Evolutionary conservation across 306 rosid species (phyloP).

Genomic region (Fragaria vesca): DNA sequence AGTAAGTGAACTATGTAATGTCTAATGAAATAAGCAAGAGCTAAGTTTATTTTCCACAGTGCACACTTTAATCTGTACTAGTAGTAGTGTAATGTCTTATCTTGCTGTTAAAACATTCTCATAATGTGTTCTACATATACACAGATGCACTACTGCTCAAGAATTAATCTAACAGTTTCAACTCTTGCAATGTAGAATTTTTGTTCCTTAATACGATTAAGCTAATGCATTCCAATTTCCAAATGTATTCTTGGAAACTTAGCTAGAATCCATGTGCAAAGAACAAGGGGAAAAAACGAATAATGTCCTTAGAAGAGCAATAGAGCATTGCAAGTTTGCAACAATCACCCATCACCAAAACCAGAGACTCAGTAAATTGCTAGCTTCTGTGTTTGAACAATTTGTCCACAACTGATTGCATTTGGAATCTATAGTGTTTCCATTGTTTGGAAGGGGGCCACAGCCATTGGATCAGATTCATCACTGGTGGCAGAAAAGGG

Average conservation of each 20-base stretch:
- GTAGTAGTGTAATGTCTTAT: neutral
- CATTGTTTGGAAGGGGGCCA: slow-evolving; percentile 28
- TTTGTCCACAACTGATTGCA: slow-evolving; percentile 55
- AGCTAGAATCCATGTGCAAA: neutral
- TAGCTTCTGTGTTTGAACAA: slow-evolving; percentile 16
- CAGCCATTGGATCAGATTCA: slow-evolving; percentile 17
- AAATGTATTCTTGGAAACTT: neutral
- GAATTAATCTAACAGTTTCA: neutral
- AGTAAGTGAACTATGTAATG: neutral
- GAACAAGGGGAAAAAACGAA: neutral
- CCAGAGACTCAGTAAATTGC: slow-evolving; percentile 7
- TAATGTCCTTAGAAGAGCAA: neutral
- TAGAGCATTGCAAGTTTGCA: neutral
- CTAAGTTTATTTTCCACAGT: neutral
- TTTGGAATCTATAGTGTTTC: slow-evolving; percentile 41
- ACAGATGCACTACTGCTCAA: neutral
- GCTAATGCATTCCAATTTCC: neutral
- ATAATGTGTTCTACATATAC: neutral
- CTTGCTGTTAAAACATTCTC: neutral
- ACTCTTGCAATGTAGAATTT: neutral
- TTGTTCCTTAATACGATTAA: neutral
- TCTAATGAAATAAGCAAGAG: neutral
- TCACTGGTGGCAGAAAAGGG: slow-evolving; percentile 22
- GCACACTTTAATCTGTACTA: neutral
- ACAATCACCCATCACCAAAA: slow-evolving; percentile 10